Evolutionary conservation across 108 stramenopile genomes (phyloP).

Genomic region (Thalassiosira profunda): DNA sequence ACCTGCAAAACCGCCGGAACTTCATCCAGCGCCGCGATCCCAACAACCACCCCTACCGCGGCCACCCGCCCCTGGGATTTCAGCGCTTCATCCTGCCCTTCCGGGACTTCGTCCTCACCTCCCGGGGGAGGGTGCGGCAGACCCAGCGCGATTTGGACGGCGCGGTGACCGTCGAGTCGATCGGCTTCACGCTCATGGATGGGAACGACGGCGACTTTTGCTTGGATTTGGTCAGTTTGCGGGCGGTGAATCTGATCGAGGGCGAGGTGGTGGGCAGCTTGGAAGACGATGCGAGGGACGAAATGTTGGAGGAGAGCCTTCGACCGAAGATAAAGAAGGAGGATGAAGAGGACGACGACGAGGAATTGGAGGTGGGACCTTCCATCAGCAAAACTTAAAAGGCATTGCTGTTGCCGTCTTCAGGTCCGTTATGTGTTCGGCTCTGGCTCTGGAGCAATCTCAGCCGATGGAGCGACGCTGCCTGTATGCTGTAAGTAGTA

Average conservation of each 20-base stretch:
- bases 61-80: constrained; percentile 41
- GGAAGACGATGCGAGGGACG: constrained; percentile 36
- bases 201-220: constrained; percentile 78
- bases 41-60: constrained; percentile 28
- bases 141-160: constrained; percentile 71
- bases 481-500: no score
- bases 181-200: constrained; percentile 89
- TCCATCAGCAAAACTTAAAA: no score
- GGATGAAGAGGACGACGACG: background rate
- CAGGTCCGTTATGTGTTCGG: no score
- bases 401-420: no score
- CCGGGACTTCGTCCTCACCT: constrained; percentile 66
- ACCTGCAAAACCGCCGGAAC: constrained; percentile 11
- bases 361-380: no score
- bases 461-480: no score
- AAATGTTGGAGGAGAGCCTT: background rate
- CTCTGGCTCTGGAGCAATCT: no score
- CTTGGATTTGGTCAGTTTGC: constrained; percentile 78
- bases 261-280: constrained; percentile 34
- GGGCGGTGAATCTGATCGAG: constrained; percentile 69
- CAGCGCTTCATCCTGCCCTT: constrained; percentile 62
- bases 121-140: constrained; percentile 62
- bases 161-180: constrained; percentile 60
- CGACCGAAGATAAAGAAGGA: background rate
- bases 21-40: constrained; percentile 14